Percentiles rank a stretch among this genome's conserved stretches.
These are phyloP conservation scores for Diaporthe australafricana DNA, from an alignment of 2,329 filamentous ascomycete species.

Conservation along the genomic window DNA sequence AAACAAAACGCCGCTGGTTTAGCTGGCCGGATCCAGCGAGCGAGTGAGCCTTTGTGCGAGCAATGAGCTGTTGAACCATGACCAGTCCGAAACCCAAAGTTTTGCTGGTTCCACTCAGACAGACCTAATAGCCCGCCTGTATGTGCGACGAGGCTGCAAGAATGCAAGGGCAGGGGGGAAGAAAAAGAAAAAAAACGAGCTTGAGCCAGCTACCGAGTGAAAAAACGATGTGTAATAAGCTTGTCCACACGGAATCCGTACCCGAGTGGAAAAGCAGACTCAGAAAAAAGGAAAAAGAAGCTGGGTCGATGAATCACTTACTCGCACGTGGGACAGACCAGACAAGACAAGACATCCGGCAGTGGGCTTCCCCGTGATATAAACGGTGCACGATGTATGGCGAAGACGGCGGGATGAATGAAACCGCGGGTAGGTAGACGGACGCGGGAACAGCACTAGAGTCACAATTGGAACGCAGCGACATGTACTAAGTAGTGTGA, in stretches of 20 bases:
- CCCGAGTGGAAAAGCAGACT: slow-evolving; percentile 1
- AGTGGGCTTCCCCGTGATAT: neutral
- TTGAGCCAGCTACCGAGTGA: slow-evolving; percentile 9
- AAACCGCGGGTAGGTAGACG: neutral
- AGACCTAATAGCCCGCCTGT: slow-evolving; percentile 1
- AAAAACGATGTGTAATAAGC: slow-evolving; percentile 18
- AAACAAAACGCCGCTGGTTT: slow-evolving; percentile 1
- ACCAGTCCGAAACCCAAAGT: neutral
- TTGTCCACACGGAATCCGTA: slow-evolving; percentile 6
- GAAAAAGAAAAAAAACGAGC: neutral
- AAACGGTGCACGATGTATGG: neutral
- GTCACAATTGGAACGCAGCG: slow-evolving; percentile 15
- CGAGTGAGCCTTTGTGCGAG: slow-evolving; percentile 15
- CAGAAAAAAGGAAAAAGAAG: neutral
- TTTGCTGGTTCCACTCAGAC: slow-evolving; percentile 13
- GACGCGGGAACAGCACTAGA: neutral
- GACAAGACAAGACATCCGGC: neutral
- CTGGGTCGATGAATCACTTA: slow-evolving; percentile 25
- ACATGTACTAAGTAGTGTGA: neutral
- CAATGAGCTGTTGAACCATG: slow-evolving; percentile 20
- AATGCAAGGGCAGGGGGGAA: slow-evolving; percentile 23
- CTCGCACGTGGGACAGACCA: slow-evolving; percentile 12
- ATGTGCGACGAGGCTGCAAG: slow-evolving; percentile 16
- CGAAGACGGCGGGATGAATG: neutral
- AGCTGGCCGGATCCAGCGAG: slow-evolving; percentile 1